These are phyloP conservation scores for Neoscytalidium dimidiatum DNA, from an alignment of 2,329 filamentous ascomycete species.

Conservation along the genomic window DNA sequence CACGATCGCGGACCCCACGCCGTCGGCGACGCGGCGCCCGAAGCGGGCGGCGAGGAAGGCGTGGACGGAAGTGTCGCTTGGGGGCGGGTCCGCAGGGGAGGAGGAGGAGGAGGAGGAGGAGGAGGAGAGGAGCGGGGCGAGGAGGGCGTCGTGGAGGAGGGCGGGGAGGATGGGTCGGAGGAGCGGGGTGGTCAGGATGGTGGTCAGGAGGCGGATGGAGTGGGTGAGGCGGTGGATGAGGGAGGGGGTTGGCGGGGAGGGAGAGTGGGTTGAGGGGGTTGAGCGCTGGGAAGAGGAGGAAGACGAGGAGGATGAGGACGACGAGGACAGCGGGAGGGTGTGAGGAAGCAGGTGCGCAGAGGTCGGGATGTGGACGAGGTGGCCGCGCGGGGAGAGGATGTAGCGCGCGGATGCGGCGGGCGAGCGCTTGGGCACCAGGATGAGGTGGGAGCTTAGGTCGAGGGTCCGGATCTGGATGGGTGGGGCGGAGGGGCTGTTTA, in stretches of 20 bases:
- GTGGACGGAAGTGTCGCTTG: neutral
- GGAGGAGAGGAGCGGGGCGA: neutral
- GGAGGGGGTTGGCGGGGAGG: neutral
- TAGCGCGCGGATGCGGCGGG: conserved; percentile 1
- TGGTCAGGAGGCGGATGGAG: neutral
- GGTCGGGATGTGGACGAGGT: neutral
- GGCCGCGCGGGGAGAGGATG: neutral
- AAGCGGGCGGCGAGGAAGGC: neutral
- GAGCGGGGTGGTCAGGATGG: neutral
- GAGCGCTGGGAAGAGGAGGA: neutral
- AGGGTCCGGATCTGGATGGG: neutral
- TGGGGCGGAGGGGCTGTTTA: no score
- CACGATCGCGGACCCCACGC: neutral
- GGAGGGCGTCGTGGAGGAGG: neutral
- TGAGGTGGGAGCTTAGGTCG: neutral
- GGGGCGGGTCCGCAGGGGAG: neutral
- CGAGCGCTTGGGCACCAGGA: neutral
- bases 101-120: no score
- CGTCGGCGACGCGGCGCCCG: neutral
- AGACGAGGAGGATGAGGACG: neutral
- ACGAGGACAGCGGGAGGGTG: neutral
- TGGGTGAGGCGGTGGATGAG: neutral
- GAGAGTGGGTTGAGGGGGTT: neutral
- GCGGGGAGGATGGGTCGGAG: neutral
- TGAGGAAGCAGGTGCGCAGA: neutral